Evolutionary conservation across 2,329 filamentous ascomycete species (phyloP), one percentile per base, ranked within the genome.

Genomic region (Ceratocystis variospora): DNA sequence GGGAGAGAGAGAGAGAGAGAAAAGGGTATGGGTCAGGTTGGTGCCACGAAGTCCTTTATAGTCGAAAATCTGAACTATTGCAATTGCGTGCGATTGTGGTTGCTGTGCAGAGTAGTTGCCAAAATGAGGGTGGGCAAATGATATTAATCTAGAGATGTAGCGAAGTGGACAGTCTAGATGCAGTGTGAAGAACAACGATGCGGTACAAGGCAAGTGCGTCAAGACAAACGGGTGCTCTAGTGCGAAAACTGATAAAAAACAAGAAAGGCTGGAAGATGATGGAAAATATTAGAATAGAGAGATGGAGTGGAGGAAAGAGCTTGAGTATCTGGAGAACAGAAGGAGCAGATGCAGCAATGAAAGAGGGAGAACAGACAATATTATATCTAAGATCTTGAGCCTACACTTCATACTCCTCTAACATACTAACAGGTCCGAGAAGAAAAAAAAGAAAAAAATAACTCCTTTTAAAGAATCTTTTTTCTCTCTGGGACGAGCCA

Each of bases 361-460:
- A 22, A 46, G 63, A 65, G 63, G 63, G 63, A 65, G 48, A 59
- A 12, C 2, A 65, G 50, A 8, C 33, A 15, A 59, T 31, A 15
- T 61, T 65, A 65, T 65, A 65, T 65, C 48, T 44, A 44, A 50
- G 46, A n/a, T 50, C 46, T 50, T 50, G 46, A n/a, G 46, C 46
- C 22, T 22, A 8, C 22, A 19, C 46, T 19, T 19, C 3, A 17
- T 22, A 50, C 19, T 50, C 19, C 37, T 50, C 46, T 25, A 50
- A 50, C 46, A 50, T 19, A 8, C 46, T 25, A 50, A 41, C 37
- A 41, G 37, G 37, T 41, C 10, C 19, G 10, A 22, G 19, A 22
- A 10, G 22, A 50, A 50, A 22, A 50, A 50, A 22, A 6, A 22
- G 8, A 50, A 50, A 50, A 22, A 50, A 50, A 50, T 1, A 50